Percentiles rank a stretch among this genome's conserved stretches.
Evolutionary conservation across 1,139 yeast species (phyloP).

Genomic region (Meyerozyma sp.): DNA sequence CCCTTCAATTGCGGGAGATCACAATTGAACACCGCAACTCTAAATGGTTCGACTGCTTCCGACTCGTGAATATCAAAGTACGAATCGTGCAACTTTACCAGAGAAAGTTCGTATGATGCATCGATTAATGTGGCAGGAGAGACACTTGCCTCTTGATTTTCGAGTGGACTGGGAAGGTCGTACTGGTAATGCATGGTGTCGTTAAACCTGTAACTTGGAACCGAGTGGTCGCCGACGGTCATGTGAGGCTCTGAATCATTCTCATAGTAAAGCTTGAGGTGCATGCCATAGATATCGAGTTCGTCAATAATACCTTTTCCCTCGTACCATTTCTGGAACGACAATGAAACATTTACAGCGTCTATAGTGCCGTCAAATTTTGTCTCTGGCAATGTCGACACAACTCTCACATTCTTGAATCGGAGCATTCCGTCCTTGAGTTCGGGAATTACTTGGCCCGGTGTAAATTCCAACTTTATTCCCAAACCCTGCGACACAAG

Average conservation of each 20-base stretch:
- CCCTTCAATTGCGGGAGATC: constrained; percentile 58
- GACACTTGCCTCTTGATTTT: constrained; percentile 9
- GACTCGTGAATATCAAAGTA: constrained; percentile 38
- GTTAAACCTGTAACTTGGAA: constrained; percentile 8
- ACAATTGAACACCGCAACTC: constrained; percentile 57
- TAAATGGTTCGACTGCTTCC: constrained; percentile 28
- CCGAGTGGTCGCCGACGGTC: constrained; percentile 1
- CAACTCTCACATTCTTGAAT: constrained; percentile 47
- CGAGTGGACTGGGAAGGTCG: constrained; percentile 25
- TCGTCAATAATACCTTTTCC: constrained; percentile 64
- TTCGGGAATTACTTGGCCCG: constrained; percentile 38
- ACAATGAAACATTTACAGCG: constrained; percentile 51
- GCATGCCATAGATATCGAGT: constrained; percentile 56
- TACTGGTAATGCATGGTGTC: constrained; percentile 30
- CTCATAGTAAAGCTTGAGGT: constrained; percentile 39
- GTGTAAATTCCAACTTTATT: constrained; percentile 28
- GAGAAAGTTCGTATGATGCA: constrained; percentile 44
- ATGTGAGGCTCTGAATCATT: constrained; percentile 2
- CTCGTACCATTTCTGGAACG: constrained; percentile 65
- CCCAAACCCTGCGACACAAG: constrained; percentile 40
- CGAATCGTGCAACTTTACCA: constrained; percentile 53
- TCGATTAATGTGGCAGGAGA: constrained; percentile 17
- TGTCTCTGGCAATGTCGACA: constrained; percentile 13
- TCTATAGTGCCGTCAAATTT: constrained; percentile 41
- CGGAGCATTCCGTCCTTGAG: constrained; percentile 58